Evolutionary conservation across 306 rosid genomes (phyloP).

Genomic region (Potentilla sterilis): DNA sequence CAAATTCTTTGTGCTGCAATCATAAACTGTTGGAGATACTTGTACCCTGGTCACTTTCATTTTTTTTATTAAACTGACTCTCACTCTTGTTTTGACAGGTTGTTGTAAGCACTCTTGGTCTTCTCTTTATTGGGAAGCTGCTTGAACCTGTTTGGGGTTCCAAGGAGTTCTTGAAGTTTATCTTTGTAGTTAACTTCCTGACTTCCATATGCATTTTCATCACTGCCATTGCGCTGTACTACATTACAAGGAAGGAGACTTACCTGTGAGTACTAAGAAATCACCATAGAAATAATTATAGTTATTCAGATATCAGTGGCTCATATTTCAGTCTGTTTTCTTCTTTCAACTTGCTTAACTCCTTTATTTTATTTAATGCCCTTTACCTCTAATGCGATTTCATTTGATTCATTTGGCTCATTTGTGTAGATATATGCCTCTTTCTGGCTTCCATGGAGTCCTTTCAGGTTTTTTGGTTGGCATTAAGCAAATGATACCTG

Average conservation of each 20-base stretch:
- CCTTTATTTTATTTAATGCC: not conserved
- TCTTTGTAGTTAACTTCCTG: conserved; percentile 73
- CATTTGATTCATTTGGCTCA: conserved; percentile 16
- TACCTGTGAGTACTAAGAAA: conserved; percentile 69
- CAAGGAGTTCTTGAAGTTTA: conserved; percentile 86
- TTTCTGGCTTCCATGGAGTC: conserved; percentile 91
- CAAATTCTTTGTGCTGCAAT: conserved; percentile 4
- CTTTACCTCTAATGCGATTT: conserved; percentile 1
- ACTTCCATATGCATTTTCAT: conserved; percentile 73
- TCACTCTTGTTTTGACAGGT: conserved; percentile 47
- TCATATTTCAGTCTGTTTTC: conserved; percentile 7
- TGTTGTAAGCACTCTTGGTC: conserved; percentile 59
- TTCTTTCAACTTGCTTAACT: conserved; percentile 20
- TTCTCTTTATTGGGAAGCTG: conserved; percentile 80
- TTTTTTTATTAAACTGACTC: conserved; percentile 3
- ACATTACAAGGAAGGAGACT: conserved; percentile 61
- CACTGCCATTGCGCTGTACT: conserved; percentile 85
- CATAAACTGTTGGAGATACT: not conserved
- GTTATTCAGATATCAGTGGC: not conserved
- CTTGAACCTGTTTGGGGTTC: conserved; percentile 97
- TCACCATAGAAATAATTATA: not conserved
- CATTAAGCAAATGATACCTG: conserved; percentile 91
- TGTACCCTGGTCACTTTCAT: not conserved
- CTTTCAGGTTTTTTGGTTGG: conserved; percentile 92
- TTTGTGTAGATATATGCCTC: conserved; percentile 66